Evolutionary conservation across 257 asterid species (phyloP), one percentile per base, ranked within the genome.

Genomic region (Verbena officinalis): DNA sequence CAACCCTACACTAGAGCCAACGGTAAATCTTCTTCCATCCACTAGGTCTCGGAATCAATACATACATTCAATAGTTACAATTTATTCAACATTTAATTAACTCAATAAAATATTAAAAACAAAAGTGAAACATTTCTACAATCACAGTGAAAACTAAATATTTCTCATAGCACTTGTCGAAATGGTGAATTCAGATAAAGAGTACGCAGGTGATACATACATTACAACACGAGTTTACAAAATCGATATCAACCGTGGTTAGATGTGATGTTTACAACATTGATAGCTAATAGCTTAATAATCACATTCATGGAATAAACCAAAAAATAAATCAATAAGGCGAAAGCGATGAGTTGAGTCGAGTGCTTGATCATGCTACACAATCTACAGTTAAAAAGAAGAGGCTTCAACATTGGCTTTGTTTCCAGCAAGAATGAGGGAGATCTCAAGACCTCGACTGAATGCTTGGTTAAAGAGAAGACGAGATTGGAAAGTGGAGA

Each of bases 391-490:
- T 65, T 75, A 86, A 62, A 82, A 84, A 0, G 91, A 81, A 15
- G 80, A 66, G 40, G 88, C 80, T 71, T 84, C 90, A 10, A 94
- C 84, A 65, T 90, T 94, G 45, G 99, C 99, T 74, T 94, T 94
- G 91, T 94, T 94, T 53, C 99, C 99, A 59, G 99, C 99, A 69
- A 94, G 95, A 69, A 94, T 94, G 70, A 90, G 87, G 12, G 99
- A 94, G 58, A 94, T 94, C 86, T 94, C 99, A 84, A 94, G 67
- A 15, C 99, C 99, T 38, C 99, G 99, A 72, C 99, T 94, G 82
- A 94, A 94, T 4, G 99, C 99, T 80, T 94, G 97, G 92, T 94
- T 94, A 59, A 94, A 94, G 65, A 94, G 97, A 31, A 94, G 84
- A 12, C 99, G 97, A 1, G 99, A 94, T 66, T 94, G 99, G 92